These are phyloP conservation scores for Hortaea sp. DNA, from an alignment of 2,329 filamentous ascomycete genomes.

Conservation along the genomic window DNA sequence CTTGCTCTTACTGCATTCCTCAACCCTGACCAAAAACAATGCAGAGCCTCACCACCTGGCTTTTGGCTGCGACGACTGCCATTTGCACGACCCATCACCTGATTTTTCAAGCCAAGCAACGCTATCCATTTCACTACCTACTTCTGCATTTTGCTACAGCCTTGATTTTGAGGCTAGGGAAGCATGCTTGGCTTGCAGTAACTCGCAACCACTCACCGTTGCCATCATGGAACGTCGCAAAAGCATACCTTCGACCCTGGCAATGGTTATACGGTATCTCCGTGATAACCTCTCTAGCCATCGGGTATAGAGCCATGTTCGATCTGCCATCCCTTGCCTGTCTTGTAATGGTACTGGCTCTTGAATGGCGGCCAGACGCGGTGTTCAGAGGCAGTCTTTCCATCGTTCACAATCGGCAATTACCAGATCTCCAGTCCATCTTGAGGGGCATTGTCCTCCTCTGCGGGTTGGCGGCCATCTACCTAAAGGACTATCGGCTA, in stretches of 20 bases:
- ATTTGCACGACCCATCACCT: slow-evolving; percentile 1
- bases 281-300: neutral
- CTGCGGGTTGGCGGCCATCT: neutral
- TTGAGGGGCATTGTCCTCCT: neutral
- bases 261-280: too few relatives aligned
- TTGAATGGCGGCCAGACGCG: slow-evolving; percentile 1
- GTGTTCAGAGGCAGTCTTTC: neutral
- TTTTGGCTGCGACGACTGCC: neutral
- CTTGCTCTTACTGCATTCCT: neutral
- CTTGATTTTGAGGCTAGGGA: neutral
- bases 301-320: neutral
- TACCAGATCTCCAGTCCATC: neutral
- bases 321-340: neutral
- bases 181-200: too few relatives aligned
- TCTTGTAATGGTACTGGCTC: neutral
- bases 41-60: neutral
- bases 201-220: neutral
- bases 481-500: neutral
- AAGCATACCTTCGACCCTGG: neutral
- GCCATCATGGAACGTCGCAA: neutral
- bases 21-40: neutral
- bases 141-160: neutral
- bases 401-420: neutral
- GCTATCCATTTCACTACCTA: neutral
- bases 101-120: neutral